Evolutionary conservation across 2,329 filamentous ascomycete genomes (phyloP), one percentile per base, ranked within the genome.

Genomic region (Ceratocystis cubensis): DNA sequence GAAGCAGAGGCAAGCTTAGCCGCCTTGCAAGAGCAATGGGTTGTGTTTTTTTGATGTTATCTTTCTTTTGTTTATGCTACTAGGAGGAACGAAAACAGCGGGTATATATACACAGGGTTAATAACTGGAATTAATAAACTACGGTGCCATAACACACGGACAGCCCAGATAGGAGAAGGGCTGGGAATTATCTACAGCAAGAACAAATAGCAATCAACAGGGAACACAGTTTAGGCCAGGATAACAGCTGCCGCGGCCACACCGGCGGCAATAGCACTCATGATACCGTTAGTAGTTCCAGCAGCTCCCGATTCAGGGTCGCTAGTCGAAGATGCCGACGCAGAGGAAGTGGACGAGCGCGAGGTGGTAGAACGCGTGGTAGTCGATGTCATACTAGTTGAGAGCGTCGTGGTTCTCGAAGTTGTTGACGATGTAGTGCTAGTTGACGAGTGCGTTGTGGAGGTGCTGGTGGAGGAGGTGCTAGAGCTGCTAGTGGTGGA

Each of bases 71-170:
- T 53, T 53, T 50, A 28, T 25, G 20, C 37, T 50, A 22, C n/a
- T 50, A 13, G 17, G 15, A n/a, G 53, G 15, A 17, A 10, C 4
- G 28, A 59, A 59, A 59, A 33, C 15, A 59, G 53, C 53, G 53
- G 53, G 5, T 37, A 59, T 59, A 59, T 59, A 59, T 59, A 37
- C 53, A 59, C 25, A 33, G 28, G 53, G 17, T 59, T 20, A 59
- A 59, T 20, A 17, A 59, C 17, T 59, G 53, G 53, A 59, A 59
- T 59, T 59, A 59, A 59, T 59, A 59, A 59, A 59, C 53, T 59
- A 59, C 20, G n/a, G 53, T 30, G 48, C 48, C 20, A 53, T 25
- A 25, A 25, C 48, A 48, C 45, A 20, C 45, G 45, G n/a, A 48
- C 45, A 48, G 45, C 45, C n/a, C 5, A 20, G 15, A 25, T 53